Evolutionary conservation across 2,329 filamentous ascomycete species (phyloP).

Genomic region (Pyricularia pennisetigena): DNA sequence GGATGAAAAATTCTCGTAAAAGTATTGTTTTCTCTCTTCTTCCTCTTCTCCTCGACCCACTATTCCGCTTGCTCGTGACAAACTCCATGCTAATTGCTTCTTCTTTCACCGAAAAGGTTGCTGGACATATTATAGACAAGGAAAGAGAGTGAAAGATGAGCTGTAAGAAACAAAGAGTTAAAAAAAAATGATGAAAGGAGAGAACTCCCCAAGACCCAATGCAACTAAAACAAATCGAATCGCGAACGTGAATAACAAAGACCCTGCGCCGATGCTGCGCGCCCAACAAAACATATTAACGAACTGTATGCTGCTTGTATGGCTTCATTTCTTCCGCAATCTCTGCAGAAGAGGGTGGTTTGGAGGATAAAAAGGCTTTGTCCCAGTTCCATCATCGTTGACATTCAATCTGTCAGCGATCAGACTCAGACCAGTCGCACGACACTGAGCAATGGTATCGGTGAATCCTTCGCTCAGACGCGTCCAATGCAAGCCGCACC

Average conservation of each 20-base stretch:
- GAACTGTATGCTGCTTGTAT: neutral
- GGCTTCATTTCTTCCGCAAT: neutral
- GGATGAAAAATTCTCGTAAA: neutral
- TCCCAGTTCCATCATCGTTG: neutral
- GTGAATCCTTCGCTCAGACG: neutral
- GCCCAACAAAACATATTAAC: constrained; percentile 2
- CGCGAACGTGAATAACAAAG: neutral
- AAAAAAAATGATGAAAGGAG: neutral
- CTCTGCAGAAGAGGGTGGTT: neutral
- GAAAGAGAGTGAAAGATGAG: neutral
- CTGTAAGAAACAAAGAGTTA: neutral
- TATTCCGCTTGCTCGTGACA: neutral
- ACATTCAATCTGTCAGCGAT: neutral
- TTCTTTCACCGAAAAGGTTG: neutral
- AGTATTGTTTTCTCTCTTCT: neutral
- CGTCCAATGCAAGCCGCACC: neutral
- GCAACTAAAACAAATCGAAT: neutral
- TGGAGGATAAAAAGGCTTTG: neutral
- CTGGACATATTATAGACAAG: constrained; percentile 3
- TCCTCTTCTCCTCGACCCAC: neutral
- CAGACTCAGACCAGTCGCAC: neutral
- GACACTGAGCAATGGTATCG: neutral
- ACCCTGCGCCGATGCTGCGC: neutral
- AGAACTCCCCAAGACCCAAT: constrained; percentile 1
- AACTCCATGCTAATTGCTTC: neutral